Percentiles rank a stretch among this genome's conserved stretches.
phyloP scores from a whole-genome alignment of 495 filamentous ascomycete species.

The Neurospora discreta region DNA sequence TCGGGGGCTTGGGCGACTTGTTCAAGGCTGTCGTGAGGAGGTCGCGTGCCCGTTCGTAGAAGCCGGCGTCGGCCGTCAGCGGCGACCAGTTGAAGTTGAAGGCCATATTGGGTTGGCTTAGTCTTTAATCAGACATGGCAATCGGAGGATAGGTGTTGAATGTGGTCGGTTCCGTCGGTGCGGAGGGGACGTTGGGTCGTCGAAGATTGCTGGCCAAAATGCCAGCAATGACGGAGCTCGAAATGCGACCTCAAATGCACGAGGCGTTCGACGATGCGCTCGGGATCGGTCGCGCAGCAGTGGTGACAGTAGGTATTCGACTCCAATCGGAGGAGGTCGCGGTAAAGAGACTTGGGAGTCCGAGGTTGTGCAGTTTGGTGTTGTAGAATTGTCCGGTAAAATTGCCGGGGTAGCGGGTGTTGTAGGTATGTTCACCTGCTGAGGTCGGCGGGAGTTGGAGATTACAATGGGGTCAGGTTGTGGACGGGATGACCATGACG shows the following conservation, averaged over 20 bases:
- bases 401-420: background rate
- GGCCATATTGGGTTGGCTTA: slow-evolving; percentile 61
- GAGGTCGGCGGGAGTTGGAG: background rate
- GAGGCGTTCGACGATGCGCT: background rate
- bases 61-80: slow-evolving; percentile 82
- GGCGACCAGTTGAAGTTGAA: slow-evolving; percentile 99
- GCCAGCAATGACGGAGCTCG: background rate
- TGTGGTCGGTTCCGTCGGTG: background rate
- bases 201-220: background rate
- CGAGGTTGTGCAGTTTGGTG: background rate
- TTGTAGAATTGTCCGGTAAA: background rate
- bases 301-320: background rate
- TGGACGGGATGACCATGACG: background rate
- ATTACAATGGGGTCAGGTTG: background rate
- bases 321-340: background rate
- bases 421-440: background rate
- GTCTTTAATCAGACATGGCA: slow-evolving; percentile 22
- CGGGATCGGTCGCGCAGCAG: background rate
- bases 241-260: background rate
- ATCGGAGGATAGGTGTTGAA: background rate
- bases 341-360: background rate
- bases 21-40: slow-evolving; percentile 91
- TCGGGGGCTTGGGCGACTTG: slow-evolving; percentile 95
- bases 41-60: slow-evolving; percentile 84
- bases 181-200: background rate